Base-by-base conservation (phyloP, 2,329 filamentous ascomycete genomes). In the Trematosphaeria pertusa region DNA sequence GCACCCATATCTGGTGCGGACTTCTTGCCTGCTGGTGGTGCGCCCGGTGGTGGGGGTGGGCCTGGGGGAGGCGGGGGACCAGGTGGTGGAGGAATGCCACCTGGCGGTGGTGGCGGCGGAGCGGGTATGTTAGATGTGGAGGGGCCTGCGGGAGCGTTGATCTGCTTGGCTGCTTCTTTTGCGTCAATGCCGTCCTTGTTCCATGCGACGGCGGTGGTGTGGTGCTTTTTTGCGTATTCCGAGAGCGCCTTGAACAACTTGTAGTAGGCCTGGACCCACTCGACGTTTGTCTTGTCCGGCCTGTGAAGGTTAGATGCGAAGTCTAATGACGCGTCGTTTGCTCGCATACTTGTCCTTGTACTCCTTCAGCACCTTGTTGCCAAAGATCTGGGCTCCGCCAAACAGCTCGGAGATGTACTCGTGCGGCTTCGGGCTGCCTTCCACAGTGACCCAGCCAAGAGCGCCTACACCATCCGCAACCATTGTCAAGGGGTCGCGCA, bases 181-280 rank as follows among this genome's bases (percentile, higher is more conserved):
- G 88, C 88, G 39, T 92, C 82, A 49, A 88, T 78, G 24, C 84
- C 84, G 52, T 89, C 88, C 36, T 86, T 77, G 72, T 97, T 97
- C 94, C 94, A 99, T 4, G 84, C 83, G 49, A 97, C 81, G 37
- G 92, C 93, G 37, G 81, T 84, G 14, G 85, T 77, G 70, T 89
- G 95, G 70, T 93, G 85, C 61, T 90, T 85, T 76, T 93, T 93
- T 58, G 94, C 85, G 69, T 95, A 97, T 39, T 87, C 86, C 47
- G 85, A 79, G 33, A 99, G 84, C 21, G 91, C 86, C 62, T 87
- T 89, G 78, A 96, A 95, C 49, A 97, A 82, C 63, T 87, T 86
- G 74, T 96, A 96, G 77, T 95, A 97, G n/a, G 91, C 81, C 64
- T 93, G 89, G 24, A 97, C 85, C 85, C 92, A 99, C 66, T 94